Base-by-base conservation (phyloP, 1,284 basidiomycete genomes). In the Hymenochaete sp. region DNA sequence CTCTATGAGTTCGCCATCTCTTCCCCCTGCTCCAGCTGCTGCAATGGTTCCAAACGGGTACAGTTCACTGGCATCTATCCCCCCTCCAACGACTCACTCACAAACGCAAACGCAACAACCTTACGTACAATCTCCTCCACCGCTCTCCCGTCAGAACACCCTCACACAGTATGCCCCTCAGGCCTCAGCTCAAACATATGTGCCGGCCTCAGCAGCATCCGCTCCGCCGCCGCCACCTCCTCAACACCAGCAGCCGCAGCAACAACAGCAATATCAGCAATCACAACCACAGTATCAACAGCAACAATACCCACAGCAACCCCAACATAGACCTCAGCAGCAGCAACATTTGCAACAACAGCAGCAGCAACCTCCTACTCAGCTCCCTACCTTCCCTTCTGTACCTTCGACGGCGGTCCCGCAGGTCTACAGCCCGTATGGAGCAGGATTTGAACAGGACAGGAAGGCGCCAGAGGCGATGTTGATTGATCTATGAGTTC, bases 391-490 rank as follows among this genome's bases (percentile, higher is more conserved):
- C 49, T 84, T 90, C 66, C 85, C 85, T 1, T 67, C 70, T 38
- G 85, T 73, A 3, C 88, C 88, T 3, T n/a, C n/a, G n/a, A 79
- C 77, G 3, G 68, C 71, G 10, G 59, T 69, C 14, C 83, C 84
- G 1, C 76, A 79, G 57, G 8, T 63, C 67, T 50, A 65, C 72
- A 9, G 60, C 67, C 35, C 65, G 64, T 6, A 66, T 72, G 16
- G 72, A 76, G 42, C 75, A 76, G 52, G 73, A 79, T n/a, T n/a
- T n/a, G n/a, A n/a, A n/a, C n/a, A n/a, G 50, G 80, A 87, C 59
- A 73, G 81, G 61, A 83, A 88, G 64, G 89, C n/a, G n/a, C n/a
- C n/a, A n/a, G n/a, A 92, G 60, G 85, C 85, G 37, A 62, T 89
- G 61, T 68, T 93, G 67, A 93, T 93, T 62, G 83, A 87, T 57